A percentile compares a stretch with the other conserved stretches of the same genome.
phyloP scores from a whole-genome alignment of 306 rosid genomes.

The Cicer cuneatum region DNA sequence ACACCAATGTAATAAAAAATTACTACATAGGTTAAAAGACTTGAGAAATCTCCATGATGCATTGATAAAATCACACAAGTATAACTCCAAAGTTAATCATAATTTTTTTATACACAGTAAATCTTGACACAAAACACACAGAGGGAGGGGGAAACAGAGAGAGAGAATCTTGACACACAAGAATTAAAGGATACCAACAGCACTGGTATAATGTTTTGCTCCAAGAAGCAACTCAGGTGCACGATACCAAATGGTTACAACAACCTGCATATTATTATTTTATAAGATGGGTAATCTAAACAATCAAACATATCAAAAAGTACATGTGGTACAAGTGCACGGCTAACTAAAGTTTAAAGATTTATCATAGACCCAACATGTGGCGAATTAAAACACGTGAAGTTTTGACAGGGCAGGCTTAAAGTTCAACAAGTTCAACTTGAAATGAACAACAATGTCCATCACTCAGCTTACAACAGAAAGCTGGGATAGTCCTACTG shows the following conservation, averaged over 20 bases:
- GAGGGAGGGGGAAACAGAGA: background rate
- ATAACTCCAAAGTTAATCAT: slow-evolving; percentile 20
- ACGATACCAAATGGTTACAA: slow-evolving; percentile 99
- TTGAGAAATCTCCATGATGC: slow-evolving; percentile 17
- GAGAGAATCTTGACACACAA: background rate
- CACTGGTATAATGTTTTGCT: slow-evolving; percentile 98
- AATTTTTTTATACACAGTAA: slow-evolving; percentile 29
- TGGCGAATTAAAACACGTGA: slow-evolving; percentile 25
- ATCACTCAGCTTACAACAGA: slow-evolving; percentile 40
- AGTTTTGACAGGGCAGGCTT: slow-evolving; percentile 6
- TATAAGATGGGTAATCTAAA: slow-evolving; percentile 39
- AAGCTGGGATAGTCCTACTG: slow-evolving; percentile 18
- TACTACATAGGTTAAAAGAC: slow-evolving; percentile 27
- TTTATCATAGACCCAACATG: slow-evolving; percentile 19
- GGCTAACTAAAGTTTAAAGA: slow-evolving; percentile 23
- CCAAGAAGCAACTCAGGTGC: slow-evolving; percentile 99
- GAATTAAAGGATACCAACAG: slow-evolving; percentile 78
- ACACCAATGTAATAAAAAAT: slow-evolving; percentile 26
- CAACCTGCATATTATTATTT: slow-evolving; percentile 68
- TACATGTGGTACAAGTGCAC: slow-evolving; percentile 24
- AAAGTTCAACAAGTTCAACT: slow-evolving; percentile 33
- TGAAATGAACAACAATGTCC: slow-evolving; percentile 30
- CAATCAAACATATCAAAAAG: slow-evolving; percentile 30
- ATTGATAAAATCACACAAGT: slow-evolving; percentile 24
- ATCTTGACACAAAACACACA: slow-evolving; percentile 9